Base-by-base conservation (phyloP, 805 yeast species). In the Monosporozyma unispora region DNA sequence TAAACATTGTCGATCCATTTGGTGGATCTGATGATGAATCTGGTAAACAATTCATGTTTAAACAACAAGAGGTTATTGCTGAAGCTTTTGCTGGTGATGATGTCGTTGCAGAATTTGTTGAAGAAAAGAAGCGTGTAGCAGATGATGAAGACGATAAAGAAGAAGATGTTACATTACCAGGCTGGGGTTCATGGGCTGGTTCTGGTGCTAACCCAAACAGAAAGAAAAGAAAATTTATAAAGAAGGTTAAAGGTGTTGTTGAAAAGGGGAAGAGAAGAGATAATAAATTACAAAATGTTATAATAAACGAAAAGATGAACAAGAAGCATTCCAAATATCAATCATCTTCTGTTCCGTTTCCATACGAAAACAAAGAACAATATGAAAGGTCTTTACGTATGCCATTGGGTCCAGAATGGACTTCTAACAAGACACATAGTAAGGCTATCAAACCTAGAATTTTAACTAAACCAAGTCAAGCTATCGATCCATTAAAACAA, bases 171-270 rank as follows among this genome's bases (percentile, higher is more conserved):
- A 84, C 96, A 0, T 69, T 90, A 47, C 98, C 97, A 3, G 99
- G 99, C 1, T 93, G 98, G 97, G 98, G 98, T 45, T 86, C 84
- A 42, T 93, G 99, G 99, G 85, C 91, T 10, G 96, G 96, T 37
- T 79, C 77, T 9, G 75, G 76, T 19, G 73, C 74, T 21, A 62
- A 68, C 12, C 68, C 63, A 54, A 63, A 70, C 64, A 52, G 75
- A 41, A 64, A 76, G 62, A 80, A 78, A 63, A 77, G 79, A 62
- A 84, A 81, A 63, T 74, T 84, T 49, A 74, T 83, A 33, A 80
- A 84, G 58, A 86, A 80, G 55, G 72, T 87, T 25, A 80, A 82
- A 59, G 98, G 99, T 45, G 81, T 89, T 46, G 83, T 79, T 37
- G 75, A 76, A 31, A 74, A 76, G 52, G 81, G 84, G 57, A 79